Percentiles rank a stretch among this genome's conserved stretches.
Conservation (phyloP, 495 filamentous ascomycete species). For the Hypoxylon lienhwacheense region DNA sequence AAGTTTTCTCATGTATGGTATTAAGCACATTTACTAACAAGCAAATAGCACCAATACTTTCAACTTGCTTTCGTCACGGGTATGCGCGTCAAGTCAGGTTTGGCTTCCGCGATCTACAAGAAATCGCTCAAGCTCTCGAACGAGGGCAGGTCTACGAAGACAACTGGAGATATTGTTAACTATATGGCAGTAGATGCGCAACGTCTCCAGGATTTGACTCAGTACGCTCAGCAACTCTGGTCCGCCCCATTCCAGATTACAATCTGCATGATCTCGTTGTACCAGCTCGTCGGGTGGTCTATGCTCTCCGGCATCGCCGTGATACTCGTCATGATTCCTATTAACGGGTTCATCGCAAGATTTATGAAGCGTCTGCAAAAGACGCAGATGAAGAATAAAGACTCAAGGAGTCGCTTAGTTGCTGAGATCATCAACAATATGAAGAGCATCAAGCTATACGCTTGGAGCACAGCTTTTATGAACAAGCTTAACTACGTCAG, state of each 20-base stretch:
- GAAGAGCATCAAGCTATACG: constrained; percentile 99
- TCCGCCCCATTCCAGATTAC: constrained; percentile 96
- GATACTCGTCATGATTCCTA: constrained; percentile 96
- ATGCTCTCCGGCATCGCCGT: constrained; percentile 96
- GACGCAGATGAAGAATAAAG: constrained; percentile 98
- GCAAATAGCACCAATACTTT: constrained; percentile 92
- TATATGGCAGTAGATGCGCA: constrained; percentile 99
- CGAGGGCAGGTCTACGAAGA: constrained; percentile 86
- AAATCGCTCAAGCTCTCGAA: constrained; percentile 90
- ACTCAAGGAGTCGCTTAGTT: constrained; percentile 87
- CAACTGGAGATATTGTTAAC: constrained; percentile 98
- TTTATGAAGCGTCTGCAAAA: constrained; percentile 96
- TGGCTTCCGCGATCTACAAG: constrained; percentile 88
- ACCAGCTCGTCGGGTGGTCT: constrained; percentile 87
- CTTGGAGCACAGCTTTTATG: constrained; percentile 96
- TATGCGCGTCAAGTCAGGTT: constrained; percentile 89
- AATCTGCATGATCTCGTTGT: constrained; percentile 92
- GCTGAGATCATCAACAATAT: constrained; percentile 99
- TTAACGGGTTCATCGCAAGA: constrained; percentile 90
- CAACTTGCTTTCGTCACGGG: constrained; percentile 91
- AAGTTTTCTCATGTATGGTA: constrained; percentile 8
- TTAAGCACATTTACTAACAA: constrained; percentile 13
- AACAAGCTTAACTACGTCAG: constrained; percentile 92
- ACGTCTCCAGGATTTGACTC: constrained; percentile 89
- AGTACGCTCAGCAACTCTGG: constrained; percentile 93